These are phyloP conservation scores for Firmiana major DNA, from an alignment of 345 rosid genomes.

Conservation along the genomic window DNA sequence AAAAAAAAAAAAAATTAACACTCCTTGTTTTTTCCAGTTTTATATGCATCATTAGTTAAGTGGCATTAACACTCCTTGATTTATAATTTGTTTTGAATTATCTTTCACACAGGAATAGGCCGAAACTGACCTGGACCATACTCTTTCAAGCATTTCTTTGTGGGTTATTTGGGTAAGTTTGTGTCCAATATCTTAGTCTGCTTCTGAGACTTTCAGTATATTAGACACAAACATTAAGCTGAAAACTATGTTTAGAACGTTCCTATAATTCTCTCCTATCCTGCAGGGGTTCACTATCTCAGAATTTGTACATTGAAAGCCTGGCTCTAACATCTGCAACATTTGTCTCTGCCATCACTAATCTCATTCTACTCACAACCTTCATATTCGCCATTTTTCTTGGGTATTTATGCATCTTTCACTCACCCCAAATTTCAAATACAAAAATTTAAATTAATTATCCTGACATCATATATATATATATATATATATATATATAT, in stretches of 20 bases:
- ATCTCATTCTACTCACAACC: conserved; percentile 48
- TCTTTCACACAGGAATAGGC: conserved; percentile 24
- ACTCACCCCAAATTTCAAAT: no score
- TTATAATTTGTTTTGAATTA: background rate
- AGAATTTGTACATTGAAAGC: conserved; percentile 35
- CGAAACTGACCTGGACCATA: conserved; percentile 44
- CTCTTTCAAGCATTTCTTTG: conserved; percentile 44
- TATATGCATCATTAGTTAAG: no score
- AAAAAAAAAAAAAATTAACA: no score
- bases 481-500: no score
- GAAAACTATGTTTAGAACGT: no score
- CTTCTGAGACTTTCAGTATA: no score
- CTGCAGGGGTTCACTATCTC: conserved; percentile 32
- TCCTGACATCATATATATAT: no score
- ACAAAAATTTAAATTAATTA: no score
- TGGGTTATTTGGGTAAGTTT: conserved; percentile 44
- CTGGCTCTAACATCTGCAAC: conserved; percentile 52
- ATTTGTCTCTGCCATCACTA: conserved; percentile 36
- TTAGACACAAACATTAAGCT: no score
- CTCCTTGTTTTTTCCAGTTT: no score
- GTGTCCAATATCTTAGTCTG: no score
- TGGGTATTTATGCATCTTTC: background rate
- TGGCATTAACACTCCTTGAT: background rate
- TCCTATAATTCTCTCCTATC: no score
- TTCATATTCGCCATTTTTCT: conserved; percentile 20